Evolutionary conservation across 805 yeast species (phyloP).

Genomic region (Lipomyces orientalis): DNA sequence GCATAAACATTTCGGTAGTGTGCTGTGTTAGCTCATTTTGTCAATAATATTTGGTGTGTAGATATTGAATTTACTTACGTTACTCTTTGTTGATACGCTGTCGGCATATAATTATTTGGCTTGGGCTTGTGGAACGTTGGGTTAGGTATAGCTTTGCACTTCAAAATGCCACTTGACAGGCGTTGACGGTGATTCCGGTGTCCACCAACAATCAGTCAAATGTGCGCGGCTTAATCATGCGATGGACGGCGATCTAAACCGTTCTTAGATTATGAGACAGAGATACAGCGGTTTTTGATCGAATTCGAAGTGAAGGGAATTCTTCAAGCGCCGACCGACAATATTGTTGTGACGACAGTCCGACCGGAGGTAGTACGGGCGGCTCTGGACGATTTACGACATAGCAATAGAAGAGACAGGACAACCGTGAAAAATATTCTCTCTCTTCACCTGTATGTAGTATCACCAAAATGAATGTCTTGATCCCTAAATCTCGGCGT

Average conservation of each 20-base stretch:
- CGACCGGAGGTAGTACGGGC: neutral
- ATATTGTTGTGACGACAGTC: neutral
- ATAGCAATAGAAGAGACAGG: neutral
- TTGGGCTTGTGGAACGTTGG: too few species aligned
- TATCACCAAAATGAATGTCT: constrained; percentile 18
- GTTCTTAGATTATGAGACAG: too few species aligned
- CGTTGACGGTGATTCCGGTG: too few species aligned
- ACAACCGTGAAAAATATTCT: neutral
- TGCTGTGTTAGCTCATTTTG: neutral
- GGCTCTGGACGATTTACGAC: neutral
- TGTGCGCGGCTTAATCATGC: too few species aligned
- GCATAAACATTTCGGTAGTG: neutral
- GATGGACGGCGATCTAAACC: too few species aligned
- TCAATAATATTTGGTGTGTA: neutral
- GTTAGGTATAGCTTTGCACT: too few species aligned
- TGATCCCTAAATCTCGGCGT: constrained; percentile 38
- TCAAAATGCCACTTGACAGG: too few species aligned
- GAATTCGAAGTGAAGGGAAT: too few species aligned
- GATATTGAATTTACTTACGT: neutral
- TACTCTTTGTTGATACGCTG: neutral
- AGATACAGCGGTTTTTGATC: too few species aligned
- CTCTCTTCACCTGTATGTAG: neutral
- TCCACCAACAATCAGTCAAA: too few species aligned
- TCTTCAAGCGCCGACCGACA: too few species aligned
- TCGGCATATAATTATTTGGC: too few species aligned